Conservation (phyloP, 129 eudicot genomes). For the Pseudognaphalium luteoalbum region DNA sequence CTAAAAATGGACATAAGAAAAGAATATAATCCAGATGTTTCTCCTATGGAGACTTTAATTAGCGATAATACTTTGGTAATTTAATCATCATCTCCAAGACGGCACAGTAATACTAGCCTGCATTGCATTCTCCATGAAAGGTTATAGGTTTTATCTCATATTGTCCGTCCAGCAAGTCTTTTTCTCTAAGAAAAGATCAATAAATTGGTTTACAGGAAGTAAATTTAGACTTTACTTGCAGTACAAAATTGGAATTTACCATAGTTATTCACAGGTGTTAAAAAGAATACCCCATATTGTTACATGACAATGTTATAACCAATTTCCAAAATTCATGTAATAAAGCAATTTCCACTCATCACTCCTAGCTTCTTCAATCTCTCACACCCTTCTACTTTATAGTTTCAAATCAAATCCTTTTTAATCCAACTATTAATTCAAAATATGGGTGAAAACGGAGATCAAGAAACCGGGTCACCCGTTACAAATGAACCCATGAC, state of each 20-base stretch:
- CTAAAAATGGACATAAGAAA: neutral
- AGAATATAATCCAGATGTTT: conserved; percentile 27
- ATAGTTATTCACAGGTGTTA: too few species aligned
- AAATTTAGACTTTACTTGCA: too few species aligned
- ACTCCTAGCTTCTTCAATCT: neutral
- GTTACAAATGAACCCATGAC: neutral
- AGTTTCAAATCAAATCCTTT: neutral
- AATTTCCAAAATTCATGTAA: neutral
- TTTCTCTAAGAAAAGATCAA: neutral
- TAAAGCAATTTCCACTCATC: neutral
- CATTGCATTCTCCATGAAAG: conserved; percentile 1
- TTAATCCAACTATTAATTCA: neutral
- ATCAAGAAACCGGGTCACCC: conserved; percentile 44
- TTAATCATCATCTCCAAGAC: conserved; percentile 19
- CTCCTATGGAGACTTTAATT: neutral
- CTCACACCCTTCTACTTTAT: neutral
- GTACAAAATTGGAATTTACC: too few species aligned
- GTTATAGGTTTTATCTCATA: conserved; percentile 17
- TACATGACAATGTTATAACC: too few species aligned
- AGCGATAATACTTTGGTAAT: conserved; percentile 9
- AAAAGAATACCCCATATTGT: too few species aligned
- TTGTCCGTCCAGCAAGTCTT: neutral
- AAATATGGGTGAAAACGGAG: conserved; percentile 43
- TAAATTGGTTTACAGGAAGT: too few species aligned
- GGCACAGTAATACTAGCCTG: conserved; percentile 22